phyloP scores from a whole-genome alignment of 2,329 filamentous ascomycete species.

The Fusarium transvaalense region DNA sequence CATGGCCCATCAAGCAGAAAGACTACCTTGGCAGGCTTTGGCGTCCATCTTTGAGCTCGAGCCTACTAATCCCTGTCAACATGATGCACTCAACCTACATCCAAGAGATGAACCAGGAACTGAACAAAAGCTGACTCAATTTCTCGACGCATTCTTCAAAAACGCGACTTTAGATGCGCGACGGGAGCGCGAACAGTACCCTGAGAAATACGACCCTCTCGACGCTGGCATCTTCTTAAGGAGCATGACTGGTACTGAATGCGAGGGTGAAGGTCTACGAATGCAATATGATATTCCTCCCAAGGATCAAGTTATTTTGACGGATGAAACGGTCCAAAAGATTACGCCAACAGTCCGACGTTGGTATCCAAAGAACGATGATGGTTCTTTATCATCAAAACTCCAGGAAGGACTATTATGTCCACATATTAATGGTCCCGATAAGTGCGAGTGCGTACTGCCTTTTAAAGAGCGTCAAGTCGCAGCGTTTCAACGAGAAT shows the following conservation, averaged over 20 bases:
- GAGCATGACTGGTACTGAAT: not conserved
- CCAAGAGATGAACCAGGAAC: not conserved
- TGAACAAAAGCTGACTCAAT: not conserved
- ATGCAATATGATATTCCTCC: not conserved
- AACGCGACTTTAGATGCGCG: not conserved
- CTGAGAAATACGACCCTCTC: not conserved
- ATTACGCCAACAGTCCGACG: not conserved
- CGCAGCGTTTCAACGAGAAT: slow-evolving; percentile 2
- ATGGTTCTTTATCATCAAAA: not conserved
- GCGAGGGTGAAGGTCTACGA: not conserved
- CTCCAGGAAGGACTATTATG: not conserved
- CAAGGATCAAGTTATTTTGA: slow-evolving; percentile 7
- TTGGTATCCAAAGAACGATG: not conserved
- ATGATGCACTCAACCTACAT: slow-evolving; percentile 24
- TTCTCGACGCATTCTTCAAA: not conserved
- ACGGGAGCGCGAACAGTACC: not conserved
- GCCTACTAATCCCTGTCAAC: slow-evolving; percentile 16
- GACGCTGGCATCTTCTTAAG: not conserved
- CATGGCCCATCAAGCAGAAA: slow-evolving; percentile 25
- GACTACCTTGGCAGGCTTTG: slow-evolving; percentile 26
- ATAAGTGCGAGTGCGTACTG: not conserved
- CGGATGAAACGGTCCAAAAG: not conserved
- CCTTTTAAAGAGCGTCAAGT: slow-evolving; percentile 13
- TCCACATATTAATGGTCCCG: not conserved
- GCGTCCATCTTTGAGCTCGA: slow-evolving; percentile 23